These are phyloP conservation scores for Linaria vulgaris DNA, from an alignment of 257 asterid genomes.

Conservation along the genomic window DNA sequence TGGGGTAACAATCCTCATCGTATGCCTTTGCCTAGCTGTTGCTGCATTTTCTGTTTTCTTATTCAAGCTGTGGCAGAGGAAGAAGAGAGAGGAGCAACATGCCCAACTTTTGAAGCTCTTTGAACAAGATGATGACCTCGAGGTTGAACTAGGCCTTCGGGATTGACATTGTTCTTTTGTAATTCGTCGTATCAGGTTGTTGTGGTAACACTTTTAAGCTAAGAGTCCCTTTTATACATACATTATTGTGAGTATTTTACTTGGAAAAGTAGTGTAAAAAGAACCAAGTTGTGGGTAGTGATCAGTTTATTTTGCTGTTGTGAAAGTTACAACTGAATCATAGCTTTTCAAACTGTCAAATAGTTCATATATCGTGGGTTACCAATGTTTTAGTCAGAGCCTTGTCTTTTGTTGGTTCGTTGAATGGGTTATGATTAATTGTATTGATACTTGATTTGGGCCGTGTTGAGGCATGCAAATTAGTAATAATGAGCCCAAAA, in stretches of 20 bases:
- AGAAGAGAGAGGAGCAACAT: slow-evolving; percentile 80
- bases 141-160: slow-evolving; percentile 84
- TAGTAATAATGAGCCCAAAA: not conserved
- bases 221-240: slow-evolving; percentile 10
- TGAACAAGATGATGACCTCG: slow-evolving; percentile 88
- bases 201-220: not conserved
- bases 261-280: no score
- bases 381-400: no score
- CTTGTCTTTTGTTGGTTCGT: not conserved
- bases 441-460: not conserved
- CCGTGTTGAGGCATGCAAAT: no score
- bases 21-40: slow-evolving; percentile 47
- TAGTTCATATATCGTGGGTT: no score
- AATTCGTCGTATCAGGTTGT: not conserved
- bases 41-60: slow-evolving; percentile 53
- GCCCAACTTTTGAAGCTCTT: slow-evolving; percentile 85
- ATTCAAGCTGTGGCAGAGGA: slow-evolving; percentile 80
- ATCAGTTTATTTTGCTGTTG: no score
- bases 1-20: slow-evolving; percentile 32
- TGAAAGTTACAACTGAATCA: no score
- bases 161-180: slow-evolving; percentile 40
- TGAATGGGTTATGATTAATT: not conserved
- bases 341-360: no score
- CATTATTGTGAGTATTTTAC: no score
- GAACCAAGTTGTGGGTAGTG: no score